Evolutionary conservation across 2,329 filamentous ascomycete genomes (phyloP).

Genomic region (Xylaria sp.): DNA sequence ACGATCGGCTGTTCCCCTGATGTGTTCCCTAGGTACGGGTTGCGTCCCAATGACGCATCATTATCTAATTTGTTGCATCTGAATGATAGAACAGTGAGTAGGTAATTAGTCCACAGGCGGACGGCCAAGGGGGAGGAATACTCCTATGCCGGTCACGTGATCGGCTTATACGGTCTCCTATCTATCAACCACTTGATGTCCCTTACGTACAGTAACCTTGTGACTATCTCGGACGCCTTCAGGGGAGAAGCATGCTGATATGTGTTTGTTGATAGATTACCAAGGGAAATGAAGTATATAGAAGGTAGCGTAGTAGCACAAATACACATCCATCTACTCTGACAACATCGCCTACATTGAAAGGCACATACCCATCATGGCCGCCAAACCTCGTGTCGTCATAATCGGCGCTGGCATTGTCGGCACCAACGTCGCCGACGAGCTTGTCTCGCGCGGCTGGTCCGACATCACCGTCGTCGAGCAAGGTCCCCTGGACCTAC

Average conservation of each 20-base stretch:
- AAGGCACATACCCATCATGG: conserved; percentile 32
- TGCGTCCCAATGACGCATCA: conserved; percentile 1
- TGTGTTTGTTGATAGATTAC: conserved; percentile 3
- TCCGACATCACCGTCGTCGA: conserved; percentile 38
- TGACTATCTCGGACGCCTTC: conserved; percentile 18
- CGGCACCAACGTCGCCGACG: conserved; percentile 39
- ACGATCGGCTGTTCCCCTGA: not conserved
- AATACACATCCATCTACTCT: conserved; percentile 12
- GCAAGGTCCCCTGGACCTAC: conserved; percentile 37
- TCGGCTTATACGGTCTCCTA: conserved; percentile 24
- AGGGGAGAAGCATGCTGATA: conserved; percentile 14
- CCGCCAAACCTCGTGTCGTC: conserved; percentile 35
- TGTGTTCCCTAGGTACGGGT: not conserved
- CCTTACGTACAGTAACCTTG: not conserved
- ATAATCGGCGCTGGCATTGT: conserved; percentile 40
- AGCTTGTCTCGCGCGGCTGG: conserved; percentile 39
- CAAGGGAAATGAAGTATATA: conserved; percentile 31
- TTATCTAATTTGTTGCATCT: conserved; percentile 9
- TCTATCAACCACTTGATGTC: conserved; percentile 18
- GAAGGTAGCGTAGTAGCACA: conserved; percentile 23
- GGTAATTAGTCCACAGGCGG: not conserved
- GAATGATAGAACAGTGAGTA: conserved; percentile 10
- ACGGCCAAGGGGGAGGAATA: not conserved
- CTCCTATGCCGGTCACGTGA: conserved; percentile 36
- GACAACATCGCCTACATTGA: conserved; percentile 9